Conservation (phyloP, 169 alveolate genomes). For the Eimeria praecox region DNA sequence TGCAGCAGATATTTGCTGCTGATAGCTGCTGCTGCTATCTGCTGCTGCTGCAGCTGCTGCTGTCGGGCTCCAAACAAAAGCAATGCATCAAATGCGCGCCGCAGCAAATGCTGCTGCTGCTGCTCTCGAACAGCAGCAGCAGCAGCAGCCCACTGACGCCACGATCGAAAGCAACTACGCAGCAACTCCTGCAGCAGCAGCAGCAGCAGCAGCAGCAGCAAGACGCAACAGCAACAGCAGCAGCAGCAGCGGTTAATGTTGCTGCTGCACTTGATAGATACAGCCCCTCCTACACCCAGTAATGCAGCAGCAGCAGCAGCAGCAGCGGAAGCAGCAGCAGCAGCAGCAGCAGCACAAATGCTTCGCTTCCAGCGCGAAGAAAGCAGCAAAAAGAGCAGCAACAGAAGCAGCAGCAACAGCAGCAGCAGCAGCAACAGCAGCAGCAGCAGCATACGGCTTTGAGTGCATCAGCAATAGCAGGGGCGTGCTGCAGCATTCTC, state of each 20-base stretch:
- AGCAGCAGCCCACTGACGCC: conserved; percentile 60
- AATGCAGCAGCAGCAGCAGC: conserved; percentile 15
- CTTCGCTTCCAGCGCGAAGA: background rate
- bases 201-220: conserved; percentile 3
- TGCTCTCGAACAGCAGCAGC: conserved; percentile 67
- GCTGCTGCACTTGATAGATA: background rate
- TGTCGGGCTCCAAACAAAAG: background rate
- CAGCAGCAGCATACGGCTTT: conserved; percentile 39
- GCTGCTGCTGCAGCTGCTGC: conserved; percentile 52
- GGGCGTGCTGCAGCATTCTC: conserved; percentile 48
- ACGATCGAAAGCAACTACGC: background rate
- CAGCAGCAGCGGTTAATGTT: background rate
- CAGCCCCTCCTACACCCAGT: background rate
- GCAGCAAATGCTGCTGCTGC: conserved; percentile 60
- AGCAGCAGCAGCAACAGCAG: conserved; percentile 6
- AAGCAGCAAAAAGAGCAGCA: background rate
- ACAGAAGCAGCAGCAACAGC: conserved; percentile 21
- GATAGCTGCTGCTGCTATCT: background rate
- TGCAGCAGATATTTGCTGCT: conserved; percentile 45
- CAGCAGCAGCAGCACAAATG: background rate
- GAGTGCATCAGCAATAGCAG: background rate
- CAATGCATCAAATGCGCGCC: background rate
- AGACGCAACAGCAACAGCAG: conserved; percentile 13
- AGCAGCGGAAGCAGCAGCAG: conserved; percentile 17
- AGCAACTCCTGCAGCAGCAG: conserved; percentile 65